Conservation (phyloP, 1,139 yeast species). For the Hemisphaericaspora lyxosophila region DNA sequence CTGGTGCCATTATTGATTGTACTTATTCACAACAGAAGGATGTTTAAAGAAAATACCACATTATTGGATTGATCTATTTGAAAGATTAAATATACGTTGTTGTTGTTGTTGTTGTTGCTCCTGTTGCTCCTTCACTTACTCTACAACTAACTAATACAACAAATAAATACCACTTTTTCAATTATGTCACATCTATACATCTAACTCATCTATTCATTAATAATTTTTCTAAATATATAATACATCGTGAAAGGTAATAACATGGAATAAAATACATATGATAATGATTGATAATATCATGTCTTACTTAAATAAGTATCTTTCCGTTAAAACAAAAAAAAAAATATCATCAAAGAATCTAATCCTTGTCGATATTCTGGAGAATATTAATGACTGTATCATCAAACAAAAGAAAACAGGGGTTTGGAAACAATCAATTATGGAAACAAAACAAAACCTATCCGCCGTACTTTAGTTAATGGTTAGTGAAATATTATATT, state of each 20-base stretch:
- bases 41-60: not conserved
- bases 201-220: not conserved
- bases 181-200: not conserved
- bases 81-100: too few relatives aligned
- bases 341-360: not conserved
- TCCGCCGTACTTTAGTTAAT: too few relatives aligned
- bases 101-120: too few relatives aligned
- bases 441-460: not conserved
- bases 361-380: not conserved
- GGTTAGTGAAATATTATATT: too few relatives aligned
- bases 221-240: not conserved
- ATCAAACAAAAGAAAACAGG: not conserved
- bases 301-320: too few relatives aligned
- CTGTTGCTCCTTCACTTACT: too few relatives aligned
- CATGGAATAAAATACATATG: conserved; percentile 1
- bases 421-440: not conserved
- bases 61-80: too few relatives aligned
- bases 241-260: not conserved
- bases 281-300: too few relatives aligned
- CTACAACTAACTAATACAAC: too few relatives aligned
- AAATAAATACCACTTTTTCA: too few relatives aligned
- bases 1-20: not conserved
- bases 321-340: too few relatives aligned
- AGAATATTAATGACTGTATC: conserved; percentile 2
- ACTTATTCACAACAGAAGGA: not conserved